A percentile compares a stretch with the other conserved stretches of the same genome.
Conservation (phyloP, 768 basidiomycete species). For the Russula dissimulans region DNA sequence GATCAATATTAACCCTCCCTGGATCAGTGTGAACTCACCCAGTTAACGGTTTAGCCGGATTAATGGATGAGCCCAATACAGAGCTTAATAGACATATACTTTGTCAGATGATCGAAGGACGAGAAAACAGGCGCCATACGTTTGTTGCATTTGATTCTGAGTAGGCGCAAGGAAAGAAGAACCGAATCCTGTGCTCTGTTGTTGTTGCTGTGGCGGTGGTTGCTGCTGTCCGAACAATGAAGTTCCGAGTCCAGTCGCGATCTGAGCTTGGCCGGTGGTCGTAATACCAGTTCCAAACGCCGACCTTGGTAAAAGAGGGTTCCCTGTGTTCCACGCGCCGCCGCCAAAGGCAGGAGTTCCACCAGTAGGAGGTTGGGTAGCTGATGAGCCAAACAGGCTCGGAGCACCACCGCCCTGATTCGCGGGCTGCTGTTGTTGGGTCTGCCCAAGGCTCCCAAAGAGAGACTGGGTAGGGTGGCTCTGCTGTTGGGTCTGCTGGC, state of each 20-base stretch:
- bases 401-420: not conserved
- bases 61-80: constrained; percentile 31
- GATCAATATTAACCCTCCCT: not conserved
- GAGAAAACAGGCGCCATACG: not conserved
- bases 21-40: not conserved
- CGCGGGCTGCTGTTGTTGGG: constrained; percentile 11
- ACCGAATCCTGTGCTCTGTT: constrained; percentile 11
- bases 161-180: constrained; percentile 21
- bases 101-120: not conserved
- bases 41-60: not conserved
- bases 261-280: not conserved
- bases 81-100: not conserved
- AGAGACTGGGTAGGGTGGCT: constrained; percentile 23
- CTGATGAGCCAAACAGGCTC: constrained; percentile 2
- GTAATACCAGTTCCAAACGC: constrained; percentile 6
- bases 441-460: constrained; percentile 21
- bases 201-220: constrained; percentile 13
- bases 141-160: constrained; percentile 24
- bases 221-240: constrained; percentile 10
- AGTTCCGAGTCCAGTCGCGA: not conserved
- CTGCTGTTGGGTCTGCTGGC: constrained; percentile 23
- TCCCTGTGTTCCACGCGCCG: constrained; percentile 9
- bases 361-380: not conserved
- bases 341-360: not conserved
- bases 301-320: constrained; percentile 14